These are phyloP conservation scores for Nicotiana knightiana DNA, from an alignment of 257 asterid species.

Conservation along the genomic window DNA sequence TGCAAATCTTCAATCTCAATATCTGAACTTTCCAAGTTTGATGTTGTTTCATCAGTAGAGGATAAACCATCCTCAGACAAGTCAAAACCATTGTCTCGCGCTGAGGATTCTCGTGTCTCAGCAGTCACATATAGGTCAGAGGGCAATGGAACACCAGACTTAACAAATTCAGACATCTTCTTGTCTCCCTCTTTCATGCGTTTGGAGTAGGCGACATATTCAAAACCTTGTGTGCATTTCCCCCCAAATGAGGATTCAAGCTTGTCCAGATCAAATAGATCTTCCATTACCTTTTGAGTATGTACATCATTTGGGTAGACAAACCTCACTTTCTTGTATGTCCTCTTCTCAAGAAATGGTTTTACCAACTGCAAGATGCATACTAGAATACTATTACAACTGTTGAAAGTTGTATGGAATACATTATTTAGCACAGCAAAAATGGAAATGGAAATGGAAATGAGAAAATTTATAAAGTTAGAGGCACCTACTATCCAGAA, in stretches of 20 bases:
- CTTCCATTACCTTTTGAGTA: constrained; percentile 43
- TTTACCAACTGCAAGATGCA: constrained; percentile 46
- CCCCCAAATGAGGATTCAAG: constrained; percentile 52
- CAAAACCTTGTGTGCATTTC: constrained; percentile 19
- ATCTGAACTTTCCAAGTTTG: constrained; percentile 15
- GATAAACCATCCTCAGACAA: constrained; percentile 31
- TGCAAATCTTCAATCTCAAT: constrained; percentile 16
- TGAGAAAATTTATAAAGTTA: neutral
- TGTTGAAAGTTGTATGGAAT: no score
- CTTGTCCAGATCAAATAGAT: constrained; percentile 42
- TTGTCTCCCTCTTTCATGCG: constrained; percentile 47
- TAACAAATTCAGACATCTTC: constrained; percentile 18
- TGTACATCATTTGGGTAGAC: constrained; percentile 45
- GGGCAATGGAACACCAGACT: constrained; percentile 19
- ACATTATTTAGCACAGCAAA: no score
- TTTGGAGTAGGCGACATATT: constrained; percentile 36
- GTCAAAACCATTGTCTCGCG: constrained; percentile 23
- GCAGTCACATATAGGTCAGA: constrained; percentile 20
- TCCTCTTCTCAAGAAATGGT: constrained; percentile 58
- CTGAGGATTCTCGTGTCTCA: constrained; percentile 17
- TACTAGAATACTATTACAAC: neutral
- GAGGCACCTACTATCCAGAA: constrained; percentile 50
- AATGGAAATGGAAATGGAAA: neutral
- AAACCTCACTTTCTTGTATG: constrained; percentile 54
- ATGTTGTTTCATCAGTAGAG: constrained; percentile 15